These are phyloP conservation scores for Globisporangium nunn DNA, from an alignment of 352 stramenopile genomes.

Conservation along the genomic window DNA sequence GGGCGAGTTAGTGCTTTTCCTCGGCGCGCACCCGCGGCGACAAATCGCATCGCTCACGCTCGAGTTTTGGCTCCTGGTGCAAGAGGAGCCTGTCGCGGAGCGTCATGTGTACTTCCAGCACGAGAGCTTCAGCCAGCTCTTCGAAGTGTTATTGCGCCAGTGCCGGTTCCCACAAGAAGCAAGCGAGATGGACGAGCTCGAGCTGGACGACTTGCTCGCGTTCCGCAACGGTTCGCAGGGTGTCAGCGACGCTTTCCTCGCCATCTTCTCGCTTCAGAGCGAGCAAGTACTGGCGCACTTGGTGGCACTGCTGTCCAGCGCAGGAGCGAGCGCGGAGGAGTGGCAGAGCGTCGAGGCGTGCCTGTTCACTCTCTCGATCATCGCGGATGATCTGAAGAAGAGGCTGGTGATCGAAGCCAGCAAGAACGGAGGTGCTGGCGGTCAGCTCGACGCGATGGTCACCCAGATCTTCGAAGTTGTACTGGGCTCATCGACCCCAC, in stretches of 20 bases:
- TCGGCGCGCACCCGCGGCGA: conserved; percentile 47
- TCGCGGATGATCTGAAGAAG: conserved; percentile 58
- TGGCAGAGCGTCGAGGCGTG: conserved; percentile 53
- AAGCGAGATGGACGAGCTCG: conserved; percentile 48
- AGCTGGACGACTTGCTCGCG: conserved; percentile 47
- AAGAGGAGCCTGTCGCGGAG: conserved; percentile 57
- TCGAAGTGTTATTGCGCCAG: conserved; percentile 54
- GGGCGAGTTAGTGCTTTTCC: conserved; percentile 49
- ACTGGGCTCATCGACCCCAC: conserved; percentile 19
- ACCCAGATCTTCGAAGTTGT: conserved; percentile 38
- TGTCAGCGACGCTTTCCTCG: conserved; percentile 44
- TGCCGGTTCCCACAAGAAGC: conserved; percentile 39
- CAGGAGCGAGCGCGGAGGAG: conserved; percentile 9
- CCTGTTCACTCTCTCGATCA: conserved; percentile 45
- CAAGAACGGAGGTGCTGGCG: conserved; percentile 2
- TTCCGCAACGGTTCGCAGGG: conserved; percentile 57
- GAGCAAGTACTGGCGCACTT: conserved; percentile 39
- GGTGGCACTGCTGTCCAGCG: conserved; percentile 18
- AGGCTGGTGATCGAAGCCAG: conserved; percentile 16
- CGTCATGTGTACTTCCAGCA: conserved; percentile 47
- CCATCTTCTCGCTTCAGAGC: conserved; percentile 47
- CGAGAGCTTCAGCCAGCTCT: conserved; percentile 45
- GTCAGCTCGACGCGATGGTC: conserved; percentile 32
- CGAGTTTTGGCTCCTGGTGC: conserved; percentile 67
- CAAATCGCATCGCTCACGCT: conserved; percentile 70